Evolutionary conservation across 129 eudicot genomes (phyloP).

Genomic region (Escallonia herrerae): DNA sequence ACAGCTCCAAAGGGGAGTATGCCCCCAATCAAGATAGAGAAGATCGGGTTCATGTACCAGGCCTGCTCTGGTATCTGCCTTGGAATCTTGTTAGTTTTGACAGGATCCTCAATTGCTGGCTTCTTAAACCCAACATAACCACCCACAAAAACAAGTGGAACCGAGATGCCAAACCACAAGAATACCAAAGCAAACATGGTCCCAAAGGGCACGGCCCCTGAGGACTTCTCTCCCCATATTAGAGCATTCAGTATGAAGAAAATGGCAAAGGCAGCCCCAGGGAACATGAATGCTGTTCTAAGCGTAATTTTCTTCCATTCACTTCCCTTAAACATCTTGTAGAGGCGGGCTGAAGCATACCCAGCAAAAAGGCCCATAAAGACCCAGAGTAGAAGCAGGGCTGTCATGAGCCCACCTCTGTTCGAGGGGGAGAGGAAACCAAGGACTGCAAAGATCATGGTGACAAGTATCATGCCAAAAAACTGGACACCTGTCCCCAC

Average conservation of each 20-base stretch:
- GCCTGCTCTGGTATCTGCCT: slow-evolving; percentile 65
- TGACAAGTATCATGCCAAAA: slow-evolving; percentile 46
- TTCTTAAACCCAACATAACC: slow-evolving; percentile 44
- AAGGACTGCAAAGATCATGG: slow-evolving; percentile 52
- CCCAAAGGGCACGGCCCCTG: slow-evolving; percentile 61
- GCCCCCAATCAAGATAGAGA: slow-evolving; percentile 56
- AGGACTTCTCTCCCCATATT: slow-evolving; percentile 58
- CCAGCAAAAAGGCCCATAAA: slow-evolving; percentile 64
- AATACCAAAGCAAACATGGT: slow-evolving; percentile 53
- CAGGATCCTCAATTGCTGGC: slow-evolving; percentile 46
- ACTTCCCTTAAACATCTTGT: slow-evolving; percentile 56
- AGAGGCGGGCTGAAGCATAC: slow-evolving; percentile 48
- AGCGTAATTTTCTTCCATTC: slow-evolving; percentile 57
- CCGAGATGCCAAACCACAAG: slow-evolving; percentile 57
- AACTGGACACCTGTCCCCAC: slow-evolving; percentile 60
- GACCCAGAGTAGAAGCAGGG: slow-evolving; percentile 53
- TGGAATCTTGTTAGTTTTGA: slow-evolving; percentile 54
- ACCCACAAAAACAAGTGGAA: slow-evolving; percentile 47
- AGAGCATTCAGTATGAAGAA: slow-evolving; percentile 46
- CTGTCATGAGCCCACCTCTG: slow-evolving; percentile 59
- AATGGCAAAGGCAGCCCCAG: slow-evolving; percentile 31
- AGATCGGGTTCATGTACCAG: slow-evolving; percentile 61
- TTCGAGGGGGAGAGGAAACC: slow-evolving; percentile 60
- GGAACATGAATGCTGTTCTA: slow-evolving; percentile 48
- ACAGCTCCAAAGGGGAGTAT: slow-evolving; percentile 62